phyloP scores from a whole-genome alignment of 2,329 filamentous ascomycete species.

The Davidsoniella neocaledoniae region DNA sequence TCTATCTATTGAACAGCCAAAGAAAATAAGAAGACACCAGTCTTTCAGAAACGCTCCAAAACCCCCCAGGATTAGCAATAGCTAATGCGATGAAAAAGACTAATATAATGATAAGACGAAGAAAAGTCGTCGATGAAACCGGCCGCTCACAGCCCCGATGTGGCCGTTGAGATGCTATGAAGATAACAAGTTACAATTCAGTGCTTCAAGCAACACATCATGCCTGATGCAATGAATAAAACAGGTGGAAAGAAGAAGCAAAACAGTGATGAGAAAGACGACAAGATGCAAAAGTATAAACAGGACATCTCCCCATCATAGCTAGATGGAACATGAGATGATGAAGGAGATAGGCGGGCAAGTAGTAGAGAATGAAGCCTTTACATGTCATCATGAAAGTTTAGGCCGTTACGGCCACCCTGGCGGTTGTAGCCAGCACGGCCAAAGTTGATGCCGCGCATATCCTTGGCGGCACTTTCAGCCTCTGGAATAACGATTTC shows the following conservation, averaged over 20 bases:
- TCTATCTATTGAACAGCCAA: too few species aligned
- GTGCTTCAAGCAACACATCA: neutral
- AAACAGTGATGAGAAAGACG: too few species aligned
- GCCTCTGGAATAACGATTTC: slow-evolving; percentile 15
- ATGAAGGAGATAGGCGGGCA: neutral
- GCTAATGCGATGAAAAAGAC: neutral
- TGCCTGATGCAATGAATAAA: too few species aligned
- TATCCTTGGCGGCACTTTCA: neutral
- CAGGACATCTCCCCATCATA: too few species aligned
- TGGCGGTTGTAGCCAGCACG: slow-evolving; percentile 32
- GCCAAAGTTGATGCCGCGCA: slow-evolving; percentile 22
- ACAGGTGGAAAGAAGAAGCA: too few species aligned
- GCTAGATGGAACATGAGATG: too few species aligned
- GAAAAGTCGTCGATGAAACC: neutral
- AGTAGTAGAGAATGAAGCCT: neutral
- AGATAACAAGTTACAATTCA: neutral
- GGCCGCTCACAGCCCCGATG: neutral
- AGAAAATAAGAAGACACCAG: too few species aligned
- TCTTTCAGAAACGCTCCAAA: too few species aligned
- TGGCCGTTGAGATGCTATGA: neutral
- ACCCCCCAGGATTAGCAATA: too few species aligned
- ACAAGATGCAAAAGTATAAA: too few species aligned
- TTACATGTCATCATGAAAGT: neutral
- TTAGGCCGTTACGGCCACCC: slow-evolving; percentile 16
- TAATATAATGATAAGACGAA: neutral